Conservation (phyloP, 257 asterid species). For the Lycium ferocissimum region DNA sequence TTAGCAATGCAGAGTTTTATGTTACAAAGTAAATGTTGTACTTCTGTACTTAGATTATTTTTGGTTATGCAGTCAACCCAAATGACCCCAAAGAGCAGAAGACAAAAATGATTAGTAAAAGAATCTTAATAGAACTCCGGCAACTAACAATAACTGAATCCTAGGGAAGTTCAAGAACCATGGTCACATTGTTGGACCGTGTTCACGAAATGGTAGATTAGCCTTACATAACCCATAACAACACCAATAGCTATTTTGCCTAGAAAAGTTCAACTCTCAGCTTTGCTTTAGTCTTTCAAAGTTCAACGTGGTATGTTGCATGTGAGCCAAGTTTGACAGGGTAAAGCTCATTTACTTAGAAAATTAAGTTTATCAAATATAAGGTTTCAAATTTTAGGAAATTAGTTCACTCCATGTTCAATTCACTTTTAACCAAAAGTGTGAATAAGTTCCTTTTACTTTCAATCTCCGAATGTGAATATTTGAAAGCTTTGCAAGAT, state of each 20-base stretch:
- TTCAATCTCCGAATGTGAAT: not conserved
- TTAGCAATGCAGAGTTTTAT: not conserved
- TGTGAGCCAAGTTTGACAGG: not conserved
- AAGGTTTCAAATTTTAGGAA: conserved; percentile 15
- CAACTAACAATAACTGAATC: not conserved
- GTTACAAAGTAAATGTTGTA: not conserved
- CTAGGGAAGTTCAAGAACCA: not conserved
- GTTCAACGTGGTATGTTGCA: not conserved
- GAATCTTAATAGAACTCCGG: not conserved
- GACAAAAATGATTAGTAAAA: not conserved
- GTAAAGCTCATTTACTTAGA: not conserved
- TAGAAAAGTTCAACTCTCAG: not conserved
- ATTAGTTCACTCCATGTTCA: not conserved
- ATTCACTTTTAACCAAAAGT: conserved; percentile 1
- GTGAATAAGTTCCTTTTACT: not conserved
- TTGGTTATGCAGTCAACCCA: not conserved
- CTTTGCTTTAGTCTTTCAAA: not conserved
- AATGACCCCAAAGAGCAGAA: not conserved
- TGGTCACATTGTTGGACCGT: conserved; percentile 7
- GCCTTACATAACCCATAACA: not conserved
- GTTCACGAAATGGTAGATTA: conserved; percentile 7
- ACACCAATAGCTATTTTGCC: not conserved
- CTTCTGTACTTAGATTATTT: not conserved
- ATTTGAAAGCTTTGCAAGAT: conserved; percentile 3
- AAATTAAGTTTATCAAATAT: not conserved